Conservation (phyloP, 805 yeast genomes). For the Tetrapisispora fleetii region DNA sequence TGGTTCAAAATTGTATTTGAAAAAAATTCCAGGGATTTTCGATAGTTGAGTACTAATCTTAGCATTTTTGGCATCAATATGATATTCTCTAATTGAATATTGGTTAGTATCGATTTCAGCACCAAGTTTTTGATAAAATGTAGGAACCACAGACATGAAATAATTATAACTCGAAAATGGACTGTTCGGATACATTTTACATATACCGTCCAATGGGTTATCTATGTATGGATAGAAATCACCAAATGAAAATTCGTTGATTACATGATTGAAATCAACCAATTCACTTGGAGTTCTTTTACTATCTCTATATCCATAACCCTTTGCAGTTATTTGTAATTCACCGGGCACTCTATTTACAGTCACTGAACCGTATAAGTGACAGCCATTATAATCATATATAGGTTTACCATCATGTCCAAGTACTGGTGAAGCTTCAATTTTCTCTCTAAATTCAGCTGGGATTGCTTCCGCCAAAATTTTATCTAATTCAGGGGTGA, state of each 20-base stretch:
- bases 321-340: conserved; percentile 73
- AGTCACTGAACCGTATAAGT: conserved; percentile 71
- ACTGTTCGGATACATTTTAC: conserved; percentile 40
- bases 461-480: conserved; percentile 54
- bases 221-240: conserved; percentile 75
- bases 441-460: conserved; percentile 48
- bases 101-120: conserved; percentile 71
- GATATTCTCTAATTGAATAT: conserved; percentile 59
- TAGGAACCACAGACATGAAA: conserved; percentile 73
- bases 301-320: conserved; percentile 46
- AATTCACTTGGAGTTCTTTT: conserved; percentile 37
- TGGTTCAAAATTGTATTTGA: conserved; percentile 85
- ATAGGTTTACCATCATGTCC: conserved; percentile 31
- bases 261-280: conserved; percentile 73
- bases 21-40: conserved; percentile 65
- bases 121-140: conserved; percentile 63
- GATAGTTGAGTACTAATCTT: conserved; percentile 3
- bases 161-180: conserved; percentile 50
- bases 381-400: conserved; percentile 50
- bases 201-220: conserved; percentile 81
- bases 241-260: conserved; percentile 85
- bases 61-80: conserved; percentile 28
- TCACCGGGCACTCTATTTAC: conserved; percentile 82
- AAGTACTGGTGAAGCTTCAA: conserved; percentile 25
- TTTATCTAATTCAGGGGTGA: conserved; percentile 56